phyloP scores from a whole-genome alignment of 306 rosid species.

The Dryas octopetala region DNA sequence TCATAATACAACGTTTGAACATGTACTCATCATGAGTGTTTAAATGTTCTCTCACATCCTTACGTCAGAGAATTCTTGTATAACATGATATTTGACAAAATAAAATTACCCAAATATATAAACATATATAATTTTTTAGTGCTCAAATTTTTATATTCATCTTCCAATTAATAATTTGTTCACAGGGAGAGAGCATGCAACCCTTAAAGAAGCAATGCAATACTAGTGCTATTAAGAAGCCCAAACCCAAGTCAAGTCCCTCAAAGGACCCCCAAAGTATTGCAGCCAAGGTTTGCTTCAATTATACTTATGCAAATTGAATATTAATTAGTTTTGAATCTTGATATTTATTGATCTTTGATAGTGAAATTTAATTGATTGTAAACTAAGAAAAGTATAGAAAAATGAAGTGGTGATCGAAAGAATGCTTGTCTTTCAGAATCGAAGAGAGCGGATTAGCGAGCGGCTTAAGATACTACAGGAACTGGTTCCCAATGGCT shows the following conservation, averaged over 20 bases:
- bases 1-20: too few species aligned
- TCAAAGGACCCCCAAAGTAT: slow-evolving; percentile 85
- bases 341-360: not conserved
- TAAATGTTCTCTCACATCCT: too few species aligned
- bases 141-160: not conserved
- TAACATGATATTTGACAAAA: too few species aligned
- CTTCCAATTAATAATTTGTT: not conserved
- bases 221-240: slow-evolving; percentile 37
- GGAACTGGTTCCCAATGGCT: slow-evolving; percentile 86
- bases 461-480: slow-evolving; percentile 82
- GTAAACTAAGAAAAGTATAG: slow-evolving; percentile 13
- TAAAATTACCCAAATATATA: too few species aligned
- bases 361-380: not conserved
- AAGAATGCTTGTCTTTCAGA: slow-evolving; percentile 62
- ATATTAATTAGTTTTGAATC: not conserved
- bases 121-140: too few species aligned
- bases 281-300: slow-evolving; percentile 84
- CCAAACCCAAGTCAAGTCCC: slow-evolving; percentile 50
- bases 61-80: too few species aligned
- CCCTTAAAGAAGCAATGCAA: slow-evolving; percentile 55
- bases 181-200: slow-evolving; percentile 52
- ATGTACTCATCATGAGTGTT: too few species aligned
- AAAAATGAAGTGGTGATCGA: slow-evolving; percentile 14
- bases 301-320: not conserved
- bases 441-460: slow-evolving; percentile 92